phyloP scores from a whole-genome alignment of 179 eudicot genomes.

The Vitellaria paradoxa region DNA sequence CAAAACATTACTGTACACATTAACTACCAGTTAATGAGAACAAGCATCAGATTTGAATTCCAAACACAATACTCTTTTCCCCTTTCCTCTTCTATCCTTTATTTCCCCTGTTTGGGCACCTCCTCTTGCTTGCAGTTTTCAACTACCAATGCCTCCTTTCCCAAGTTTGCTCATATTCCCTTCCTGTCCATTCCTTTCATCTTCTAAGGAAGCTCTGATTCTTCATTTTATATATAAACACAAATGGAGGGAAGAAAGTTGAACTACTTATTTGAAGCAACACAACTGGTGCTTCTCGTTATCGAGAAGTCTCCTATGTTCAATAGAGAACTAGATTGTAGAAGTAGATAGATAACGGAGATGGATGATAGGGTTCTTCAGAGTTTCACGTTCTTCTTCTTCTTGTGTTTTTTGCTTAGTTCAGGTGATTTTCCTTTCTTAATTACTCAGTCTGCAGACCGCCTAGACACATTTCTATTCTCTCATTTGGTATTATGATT shows the following conservation, averaged over 20 bases:
- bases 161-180: constrained; percentile 82
- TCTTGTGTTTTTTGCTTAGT: constrained; percentile 35
- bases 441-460: no score
- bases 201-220: constrained; percentile 76
- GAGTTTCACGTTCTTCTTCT: constrained; percentile 34
- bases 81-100: constrained; percentile 30
- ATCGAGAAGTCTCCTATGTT: constrained; percentile 14
- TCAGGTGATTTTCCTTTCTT: constrained; percentile 47
- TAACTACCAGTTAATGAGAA: constrained; percentile 14
- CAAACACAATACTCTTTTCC: constrained; percentile 35
- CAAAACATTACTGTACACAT: background rate
- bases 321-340: background rate
- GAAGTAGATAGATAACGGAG: constrained; percentile 8
- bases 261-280: constrained; percentile 37
- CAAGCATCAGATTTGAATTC: constrained; percentile 41
- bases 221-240: constrained; percentile 31
- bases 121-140: constrained; percentile 54
- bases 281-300: constrained; percentile 25
- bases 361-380: constrained; percentile 39
- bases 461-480: no score
- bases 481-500: no score
- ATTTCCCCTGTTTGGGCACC: constrained; percentile 32
- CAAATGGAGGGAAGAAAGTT: constrained; percentile 19
- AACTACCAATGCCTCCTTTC: constrained; percentile 59
- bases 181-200: constrained; percentile 42